Conservation (phyloP, 305 asterid genomes). For the Fraxinus greggii region DNA sequence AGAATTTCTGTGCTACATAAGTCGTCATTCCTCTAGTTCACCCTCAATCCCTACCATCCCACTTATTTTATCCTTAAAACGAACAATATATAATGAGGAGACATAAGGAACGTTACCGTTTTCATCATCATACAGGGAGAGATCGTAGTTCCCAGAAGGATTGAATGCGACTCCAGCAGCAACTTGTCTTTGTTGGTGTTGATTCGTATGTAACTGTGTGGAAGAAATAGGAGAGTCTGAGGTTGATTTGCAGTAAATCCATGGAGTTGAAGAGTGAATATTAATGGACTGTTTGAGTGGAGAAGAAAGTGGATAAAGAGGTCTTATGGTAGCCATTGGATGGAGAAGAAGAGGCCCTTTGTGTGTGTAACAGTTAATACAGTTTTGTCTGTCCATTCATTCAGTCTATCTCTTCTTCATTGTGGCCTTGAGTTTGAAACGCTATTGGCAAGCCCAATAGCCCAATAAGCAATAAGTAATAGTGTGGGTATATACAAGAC, state of each 20-base stretch:
- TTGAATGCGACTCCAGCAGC: conserved; percentile 56
- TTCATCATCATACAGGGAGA: conserved; percentile 60
- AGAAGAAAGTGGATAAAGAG: conserved; percentile 48
- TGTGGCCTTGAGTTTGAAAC: conserved; percentile 18
- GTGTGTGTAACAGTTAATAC: background rate
- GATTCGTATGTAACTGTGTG: conserved; percentile 9
- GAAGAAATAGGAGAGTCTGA: conserved; percentile 18
- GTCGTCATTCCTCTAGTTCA: background rate
- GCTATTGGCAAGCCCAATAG: background rate
- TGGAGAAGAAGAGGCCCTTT: background rate
- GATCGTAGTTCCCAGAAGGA: conserved; percentile 70
- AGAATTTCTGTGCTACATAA: background rate
- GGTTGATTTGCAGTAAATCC: conserved; percentile 35
- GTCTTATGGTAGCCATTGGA: conserved; percentile 55
- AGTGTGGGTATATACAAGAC: background rate
- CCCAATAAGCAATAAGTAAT: background rate
- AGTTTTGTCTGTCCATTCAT: background rate
- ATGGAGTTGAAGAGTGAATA: conserved; percentile 28
- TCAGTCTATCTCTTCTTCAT: conserved; percentile 8
- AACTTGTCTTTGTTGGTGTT: conserved; percentile 30
- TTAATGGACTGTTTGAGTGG: conserved; percentile 39
- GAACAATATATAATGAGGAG: background rate
- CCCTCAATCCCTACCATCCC: background rate
- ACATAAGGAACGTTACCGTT: conserved; percentile 20
- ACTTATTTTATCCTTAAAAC: background rate